These are phyloP conservation scores for Aspergillus fijiensis DNA, from an alignment of 2,329 filamentous ascomycete species.

Conservation along the genomic window DNA sequence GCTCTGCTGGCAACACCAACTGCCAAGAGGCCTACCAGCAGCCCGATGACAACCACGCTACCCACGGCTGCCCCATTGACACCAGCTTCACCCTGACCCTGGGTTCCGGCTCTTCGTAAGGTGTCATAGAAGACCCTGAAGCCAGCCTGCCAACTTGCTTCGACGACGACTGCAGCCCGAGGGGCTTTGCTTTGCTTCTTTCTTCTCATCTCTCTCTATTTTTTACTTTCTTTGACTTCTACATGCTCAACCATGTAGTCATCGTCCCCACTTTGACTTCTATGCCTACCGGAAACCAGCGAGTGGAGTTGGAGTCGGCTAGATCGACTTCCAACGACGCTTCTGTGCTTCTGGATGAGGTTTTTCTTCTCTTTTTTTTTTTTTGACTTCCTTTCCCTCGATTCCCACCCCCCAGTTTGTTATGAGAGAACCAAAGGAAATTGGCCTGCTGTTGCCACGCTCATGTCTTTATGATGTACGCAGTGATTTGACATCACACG, in stretches of 20 bases:
- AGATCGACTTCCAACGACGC: neutral
- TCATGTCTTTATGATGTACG: conserved; percentile 2
- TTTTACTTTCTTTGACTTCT: neutral
- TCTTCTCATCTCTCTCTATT: neutral
- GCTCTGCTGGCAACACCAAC: conserved; percentile 34
- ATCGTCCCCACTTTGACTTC: neutral
- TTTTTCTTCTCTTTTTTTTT: neutral
- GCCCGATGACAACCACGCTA: conserved; percentile 43
- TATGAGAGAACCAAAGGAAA: neutral
- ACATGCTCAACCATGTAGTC: no score
- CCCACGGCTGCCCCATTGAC: conserved; percentile 40
- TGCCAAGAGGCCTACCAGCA: conserved; percentile 43
- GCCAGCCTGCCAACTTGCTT: no score
- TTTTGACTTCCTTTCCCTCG: neutral
- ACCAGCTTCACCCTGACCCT: conserved; percentile 36
- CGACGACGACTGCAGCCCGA: neutral
- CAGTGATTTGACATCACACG: conserved; percentile 10
- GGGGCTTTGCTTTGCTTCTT: neutral
- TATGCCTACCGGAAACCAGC: neutral
- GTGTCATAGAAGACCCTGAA: no score
- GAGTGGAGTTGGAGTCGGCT: neutral
- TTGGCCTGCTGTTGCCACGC: conserved; percentile 1
- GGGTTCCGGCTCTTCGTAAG: conserved; percentile 22
- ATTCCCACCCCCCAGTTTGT: neutral
- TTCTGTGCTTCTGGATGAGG: neutral